Evolutionary conservation across 2,329 filamentous ascomycete genomes (phyloP).

Genomic region (Plectosphaerella plurivora): DNA sequence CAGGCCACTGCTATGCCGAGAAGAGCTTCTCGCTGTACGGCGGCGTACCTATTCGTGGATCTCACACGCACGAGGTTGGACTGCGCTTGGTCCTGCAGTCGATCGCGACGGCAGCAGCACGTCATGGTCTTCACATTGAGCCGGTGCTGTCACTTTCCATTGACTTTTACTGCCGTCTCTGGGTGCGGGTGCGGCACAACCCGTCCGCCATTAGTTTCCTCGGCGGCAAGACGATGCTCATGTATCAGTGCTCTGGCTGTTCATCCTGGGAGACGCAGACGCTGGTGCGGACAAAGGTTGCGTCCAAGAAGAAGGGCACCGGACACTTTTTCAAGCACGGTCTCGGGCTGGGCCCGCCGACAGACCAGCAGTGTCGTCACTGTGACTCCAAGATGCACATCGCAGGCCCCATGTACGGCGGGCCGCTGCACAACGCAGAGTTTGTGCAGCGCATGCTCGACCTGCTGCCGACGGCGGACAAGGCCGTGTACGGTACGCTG

Average conservation of each 20-base stretch:
- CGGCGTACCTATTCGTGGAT: slow-evolving; percentile 78
- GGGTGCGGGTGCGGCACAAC: slow-evolving; percentile 75
- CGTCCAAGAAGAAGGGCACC: slow-evolving; percentile 65
- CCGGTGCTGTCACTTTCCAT: slow-evolving; percentile 90
- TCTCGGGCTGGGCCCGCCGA: slow-evolving; percentile 66
- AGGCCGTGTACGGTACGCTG: slow-evolving; percentile 71
- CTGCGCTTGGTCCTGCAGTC: slow-evolving; percentile 81
- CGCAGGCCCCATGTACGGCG: slow-evolving; percentile 91
- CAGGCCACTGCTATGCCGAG: slow-evolving; percentile 88
- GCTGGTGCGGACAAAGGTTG: slow-evolving; percentile 64
- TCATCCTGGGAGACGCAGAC: slow-evolving; percentile 86
- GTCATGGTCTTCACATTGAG: slow-evolving; percentile 84
- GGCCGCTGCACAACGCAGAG: slow-evolving; percentile 75
- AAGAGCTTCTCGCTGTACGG: slow-evolving; percentile 95
- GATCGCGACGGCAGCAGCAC: slow-evolving; percentile 73
- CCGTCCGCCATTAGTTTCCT: slow-evolving; percentile 86
- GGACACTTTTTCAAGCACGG: slow-evolving; percentile 73
- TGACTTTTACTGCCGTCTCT: slow-evolving; percentile 90
- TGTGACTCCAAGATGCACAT: slow-evolving; percentile 85
- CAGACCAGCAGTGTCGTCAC: slow-evolving; percentile 67
- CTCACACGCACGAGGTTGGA: slow-evolving; percentile 83
- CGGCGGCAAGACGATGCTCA: slow-evolving; percentile 85
- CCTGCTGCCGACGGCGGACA: slow-evolving; percentile 62
- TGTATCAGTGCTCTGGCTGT: slow-evolving; percentile 93
- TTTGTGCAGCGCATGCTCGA: slow-evolving; percentile 79